phyloP scores from a whole-genome alignment of 2,329 filamentous ascomycete genomes.

The Fusarium redolens region DNA sequence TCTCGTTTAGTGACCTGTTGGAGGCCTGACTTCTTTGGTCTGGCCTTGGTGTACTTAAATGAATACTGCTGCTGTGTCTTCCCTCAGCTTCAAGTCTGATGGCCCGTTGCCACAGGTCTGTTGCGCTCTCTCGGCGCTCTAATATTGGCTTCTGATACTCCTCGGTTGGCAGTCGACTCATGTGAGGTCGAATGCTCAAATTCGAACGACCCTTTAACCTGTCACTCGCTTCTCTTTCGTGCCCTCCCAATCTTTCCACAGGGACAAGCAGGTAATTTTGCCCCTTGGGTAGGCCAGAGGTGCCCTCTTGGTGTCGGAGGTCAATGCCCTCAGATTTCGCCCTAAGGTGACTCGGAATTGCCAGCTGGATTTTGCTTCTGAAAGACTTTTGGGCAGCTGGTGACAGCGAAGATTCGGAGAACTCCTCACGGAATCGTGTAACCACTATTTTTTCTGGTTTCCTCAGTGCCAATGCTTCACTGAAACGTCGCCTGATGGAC shows the following conservation, averaged over 20 bases:
- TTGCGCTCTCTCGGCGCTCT: constrained; percentile 38
- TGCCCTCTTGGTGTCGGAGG: neutral
- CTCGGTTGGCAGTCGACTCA: constrained; percentile 13
- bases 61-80: constrained; percentile 24
- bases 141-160: constrained; percentile 17
- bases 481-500: constrained; percentile 56
- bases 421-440: constrained; percentile 58
- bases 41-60: neutral
- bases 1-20: constrained; percentile 3
- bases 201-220: constrained; percentile 32
- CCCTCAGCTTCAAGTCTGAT: constrained; percentile 41
- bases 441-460: constrained; percentile 45
- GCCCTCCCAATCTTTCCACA: neutral
- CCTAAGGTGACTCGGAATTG: constrained; percentile 48
- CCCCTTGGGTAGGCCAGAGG: neutral
- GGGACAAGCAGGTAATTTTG: neutral
- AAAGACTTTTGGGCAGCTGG: constrained; percentile 44
- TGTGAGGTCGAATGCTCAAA: constrained; percentile 29
- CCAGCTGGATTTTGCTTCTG: constrained; percentile 51
- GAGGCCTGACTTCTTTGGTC: constrained; percentile 1
- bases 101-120: constrained; percentile 45
- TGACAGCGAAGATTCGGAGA: constrained; percentile 33
- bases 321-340: constrained; percentile 13
- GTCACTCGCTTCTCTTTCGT: constrained; percentile 1
- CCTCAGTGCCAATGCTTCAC: constrained; percentile 47